Percentiles rank a stretch among this genome's conserved stretches.
Evolutionary conservation across 441 rosid species (phyloP).

Genomic region (Croton setiger): DNA sequence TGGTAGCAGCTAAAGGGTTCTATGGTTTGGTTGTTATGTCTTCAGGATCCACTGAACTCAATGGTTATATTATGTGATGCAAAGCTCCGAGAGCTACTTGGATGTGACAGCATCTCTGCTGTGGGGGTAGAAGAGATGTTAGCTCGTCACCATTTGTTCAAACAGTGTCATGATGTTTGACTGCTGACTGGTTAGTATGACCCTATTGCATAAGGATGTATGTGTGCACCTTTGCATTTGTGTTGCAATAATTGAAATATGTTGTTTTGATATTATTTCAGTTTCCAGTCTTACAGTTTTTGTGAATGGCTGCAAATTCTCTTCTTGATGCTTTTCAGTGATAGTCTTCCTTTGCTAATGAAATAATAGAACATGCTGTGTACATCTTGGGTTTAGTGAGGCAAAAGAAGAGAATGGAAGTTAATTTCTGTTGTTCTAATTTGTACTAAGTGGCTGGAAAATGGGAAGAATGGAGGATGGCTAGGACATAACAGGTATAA

Average conservation of each 20-base stretch:
- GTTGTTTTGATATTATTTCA: neutral
- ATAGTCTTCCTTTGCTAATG: neutral
- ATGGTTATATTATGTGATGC: slow-evolving; percentile 79
- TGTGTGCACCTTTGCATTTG: neutral
- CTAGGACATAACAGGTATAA: neutral
- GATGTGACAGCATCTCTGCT: slow-evolving; percentile 87
- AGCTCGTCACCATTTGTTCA: slow-evolving; percentile 62
- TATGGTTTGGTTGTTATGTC: slow-evolving; percentile 3
- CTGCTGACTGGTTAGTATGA: slow-evolving; percentile 33
- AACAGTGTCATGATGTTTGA: slow-evolving; percentile 45
- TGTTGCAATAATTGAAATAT: neutral
- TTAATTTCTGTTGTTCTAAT: neutral
- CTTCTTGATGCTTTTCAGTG: neutral
- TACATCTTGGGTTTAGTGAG: neutral
- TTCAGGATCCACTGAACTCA: slow-evolving; percentile 67
- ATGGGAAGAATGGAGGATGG: neutral
- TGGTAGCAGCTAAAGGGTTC: slow-evolving; percentile 7
- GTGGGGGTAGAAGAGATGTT: slow-evolving; percentile 67
- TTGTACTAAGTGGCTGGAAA: neutral
- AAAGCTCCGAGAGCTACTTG: slow-evolving; percentile 77
- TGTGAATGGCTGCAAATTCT: neutral
- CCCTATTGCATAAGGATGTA: neutral
- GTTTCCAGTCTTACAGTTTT: neutral
- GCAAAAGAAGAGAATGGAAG: neutral
- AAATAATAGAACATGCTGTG: neutral